Evolutionary conservation across 306 rosid species (phyloP).

Genomic region (Castanospermum australe): DNA sequence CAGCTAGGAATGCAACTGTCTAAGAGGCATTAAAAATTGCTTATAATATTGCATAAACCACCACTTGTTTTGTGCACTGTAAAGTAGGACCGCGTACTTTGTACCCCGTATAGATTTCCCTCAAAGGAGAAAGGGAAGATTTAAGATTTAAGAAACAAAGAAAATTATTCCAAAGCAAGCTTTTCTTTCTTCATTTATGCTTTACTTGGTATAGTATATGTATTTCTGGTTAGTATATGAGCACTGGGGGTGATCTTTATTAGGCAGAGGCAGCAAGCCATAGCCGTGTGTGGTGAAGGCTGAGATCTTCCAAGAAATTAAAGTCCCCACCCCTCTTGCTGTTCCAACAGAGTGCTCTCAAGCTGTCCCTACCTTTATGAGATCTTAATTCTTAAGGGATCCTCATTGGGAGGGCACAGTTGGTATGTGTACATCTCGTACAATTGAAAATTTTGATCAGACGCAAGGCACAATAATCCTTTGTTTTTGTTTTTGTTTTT

Average conservation of each 20-base stretch:
- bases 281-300: slow-evolving; percentile 11
- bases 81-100: slow-evolving; percentile 22
- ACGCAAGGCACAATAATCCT: slow-evolving; percentile 7
- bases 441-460: not conserved
- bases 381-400: slow-evolving; percentile 44
- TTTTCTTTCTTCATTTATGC: slow-evolving; percentile 22
- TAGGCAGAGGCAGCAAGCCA: not conserved
- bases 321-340: not conserved
- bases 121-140: not conserved
- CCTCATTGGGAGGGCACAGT: not conserved
- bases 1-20: slow-evolving; percentile 2
- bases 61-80: not conserved
- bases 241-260: not conserved
- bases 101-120: not conserved
- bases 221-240: not conserved
- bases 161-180: slow-evolving; percentile 32
- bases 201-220: not conserved
- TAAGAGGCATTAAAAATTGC: not conserved
- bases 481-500: not conserved
- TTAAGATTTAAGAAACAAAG: not conserved
- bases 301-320: slow-evolving; percentile 32
- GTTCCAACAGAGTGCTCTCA: slow-evolving; percentile 49
- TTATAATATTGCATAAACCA: not conserved
- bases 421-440: slow-evolving; percentile 7
- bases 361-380: slow-evolving; percentile 60